Base-by-base conservation (phyloP, 805 yeast species). In the Barnettozyma wickerhamii region DNA sequence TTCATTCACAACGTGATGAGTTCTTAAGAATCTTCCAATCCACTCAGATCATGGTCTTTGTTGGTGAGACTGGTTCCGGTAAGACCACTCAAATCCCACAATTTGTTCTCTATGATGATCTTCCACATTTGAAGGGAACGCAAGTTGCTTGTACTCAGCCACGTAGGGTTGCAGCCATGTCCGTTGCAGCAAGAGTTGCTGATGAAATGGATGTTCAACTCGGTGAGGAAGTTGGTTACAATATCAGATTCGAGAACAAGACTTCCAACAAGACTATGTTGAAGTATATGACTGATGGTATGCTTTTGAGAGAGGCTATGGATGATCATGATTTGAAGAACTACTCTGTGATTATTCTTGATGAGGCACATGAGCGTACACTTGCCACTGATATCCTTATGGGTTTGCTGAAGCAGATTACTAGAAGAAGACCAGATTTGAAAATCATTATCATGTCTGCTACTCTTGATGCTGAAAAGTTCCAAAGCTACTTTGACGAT, bases 1-100 rank as follows among this genome's bases (percentile, higher is more conserved):
- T 93, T 17, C 96, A 91, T 64, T 79, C 89, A 21, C 96, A 93
- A 65, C 75, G 98, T 60, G 84, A 79, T 39, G 95, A 91, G 64
- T 93, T 93, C 61, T 72, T 93, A 43, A 72, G 74, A 49, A 79
- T 86, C 43, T 93, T 84, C 65, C 98, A 91, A 48, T 67, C 74
- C 17, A 80, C 91, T 29, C 99, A 91, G 65, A 85, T 91, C 59
- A 84, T 93, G 95, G 98, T 91, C 28, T 88, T 93, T 64, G 98
- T 93, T 38, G 99, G 99, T 71, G 99, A 91, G 62, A 91, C 99
- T 5, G 99, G 99, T 69, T 88, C 96, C 23, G 99, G 99, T 77
- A 91, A 91, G 65, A 91, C 98, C 19, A 91, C 99, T 1, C 99
- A 91, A 68, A 90, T 91, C 48, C 98, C 99, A 4, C 99, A 91